These are phyloP conservation scores for Pseudocercospora fijiensis DNA, from an alignment of 2,329 filamentous ascomycete species.

Conservation along the genomic window DNA sequence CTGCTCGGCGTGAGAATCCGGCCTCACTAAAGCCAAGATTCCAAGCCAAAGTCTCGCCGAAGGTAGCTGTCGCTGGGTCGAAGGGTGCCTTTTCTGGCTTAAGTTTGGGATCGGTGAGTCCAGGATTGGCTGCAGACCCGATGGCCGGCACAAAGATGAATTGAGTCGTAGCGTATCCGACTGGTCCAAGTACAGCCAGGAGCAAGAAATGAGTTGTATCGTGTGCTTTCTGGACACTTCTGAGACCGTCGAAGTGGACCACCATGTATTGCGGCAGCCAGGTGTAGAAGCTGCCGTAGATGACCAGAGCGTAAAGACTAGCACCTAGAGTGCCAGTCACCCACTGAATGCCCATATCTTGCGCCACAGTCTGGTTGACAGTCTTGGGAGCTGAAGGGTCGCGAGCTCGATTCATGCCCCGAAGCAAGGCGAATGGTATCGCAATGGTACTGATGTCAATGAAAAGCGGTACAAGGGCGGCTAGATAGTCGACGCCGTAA, in stretches of 20 bases:
- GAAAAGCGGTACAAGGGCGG: constrained; percentile 60
- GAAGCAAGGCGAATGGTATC: constrained; percentile 72
- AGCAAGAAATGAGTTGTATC: constrained; percentile 53
- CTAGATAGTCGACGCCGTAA: constrained; percentile 66
- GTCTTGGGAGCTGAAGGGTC: constrained; percentile 48
- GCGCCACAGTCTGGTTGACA: constrained; percentile 49
- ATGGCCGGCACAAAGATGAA: constrained; percentile 76
- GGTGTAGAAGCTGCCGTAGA: constrained; percentile 68
- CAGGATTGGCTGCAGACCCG: constrained; percentile 39
- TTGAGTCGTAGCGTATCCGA: constrained; percentile 68
- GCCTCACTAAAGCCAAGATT: constrained; percentile 61
- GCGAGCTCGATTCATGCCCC: constrained; percentile 65
- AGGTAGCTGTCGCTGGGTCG: constrained; percentile 62
- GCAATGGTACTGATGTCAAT: constrained; percentile 70
- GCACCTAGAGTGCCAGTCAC: constrained; percentile 68
- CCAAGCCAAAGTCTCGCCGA: constrained; percentile 68
- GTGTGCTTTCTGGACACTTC: constrained; percentile 67
- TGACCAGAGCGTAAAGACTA: constrained; percentile 69
- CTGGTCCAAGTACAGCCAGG: constrained; percentile 59
- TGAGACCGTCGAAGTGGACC: constrained; percentile 70
- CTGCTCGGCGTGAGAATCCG: constrained; percentile 68
- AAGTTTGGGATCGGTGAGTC: constrained; percentile 26
- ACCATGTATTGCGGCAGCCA: constrained; percentile 72
- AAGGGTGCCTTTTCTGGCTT: constrained; percentile 54
- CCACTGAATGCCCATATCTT: constrained; percentile 62